Evolutionary conservation across 1,139 yeast species (phyloP).

Genomic region (Debaryomyces sp.): DNA sequence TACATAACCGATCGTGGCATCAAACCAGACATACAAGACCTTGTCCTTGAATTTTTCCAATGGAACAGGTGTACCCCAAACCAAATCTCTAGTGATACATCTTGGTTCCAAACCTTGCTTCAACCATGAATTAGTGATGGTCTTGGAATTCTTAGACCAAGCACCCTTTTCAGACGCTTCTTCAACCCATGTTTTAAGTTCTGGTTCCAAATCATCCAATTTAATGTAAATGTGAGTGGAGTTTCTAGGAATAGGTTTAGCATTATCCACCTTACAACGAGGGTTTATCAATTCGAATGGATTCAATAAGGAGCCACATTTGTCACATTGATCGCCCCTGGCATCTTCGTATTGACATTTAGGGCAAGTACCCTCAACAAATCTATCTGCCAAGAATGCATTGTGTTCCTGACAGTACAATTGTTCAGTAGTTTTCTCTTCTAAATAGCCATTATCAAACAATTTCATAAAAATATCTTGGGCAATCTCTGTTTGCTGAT

Average conservation of each 20-base stretch:
- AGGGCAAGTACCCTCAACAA: constrained; percentile 97
- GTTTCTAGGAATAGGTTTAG: constrained; percentile 75
- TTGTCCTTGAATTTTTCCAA: constrained; percentile 78
- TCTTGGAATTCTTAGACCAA: constrained; percentile 91
- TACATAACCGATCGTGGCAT: constrained; percentile 95
- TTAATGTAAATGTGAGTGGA: constrained; percentile 87
- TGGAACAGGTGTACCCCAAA: constrained; percentile 99
- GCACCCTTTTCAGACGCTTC: constrained; percentile 68
- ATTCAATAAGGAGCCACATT: constrained; percentile 86
- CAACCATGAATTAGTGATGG: constrained; percentile 90
- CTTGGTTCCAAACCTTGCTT: constrained; percentile 92
- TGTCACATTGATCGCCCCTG: constrained; percentile 98
- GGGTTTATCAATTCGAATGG: constrained; percentile 94
- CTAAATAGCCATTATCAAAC: constrained; percentile 72
- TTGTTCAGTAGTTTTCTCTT: constrained; percentile 87
- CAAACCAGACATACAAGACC: constrained; percentile 98
- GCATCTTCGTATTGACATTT: constrained; percentile 95
- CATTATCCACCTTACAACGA: constrained; percentile 88
- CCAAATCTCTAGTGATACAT: constrained; percentile 94
- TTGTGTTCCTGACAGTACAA: constrained; percentile 88
- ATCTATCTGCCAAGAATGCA: constrained; percentile 93
- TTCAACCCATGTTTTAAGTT: constrained; percentile 71
- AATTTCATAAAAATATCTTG: constrained; percentile 86
- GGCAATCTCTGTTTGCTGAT: constrained; percentile 89
- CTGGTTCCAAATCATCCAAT: constrained; percentile 79